Percentiles rank a stretch among this genome's conserved stretches.
phyloP scores from a whole-genome alignment of 768 basidiomycete genomes.

The Mycena sanguinolenta region DNA sequence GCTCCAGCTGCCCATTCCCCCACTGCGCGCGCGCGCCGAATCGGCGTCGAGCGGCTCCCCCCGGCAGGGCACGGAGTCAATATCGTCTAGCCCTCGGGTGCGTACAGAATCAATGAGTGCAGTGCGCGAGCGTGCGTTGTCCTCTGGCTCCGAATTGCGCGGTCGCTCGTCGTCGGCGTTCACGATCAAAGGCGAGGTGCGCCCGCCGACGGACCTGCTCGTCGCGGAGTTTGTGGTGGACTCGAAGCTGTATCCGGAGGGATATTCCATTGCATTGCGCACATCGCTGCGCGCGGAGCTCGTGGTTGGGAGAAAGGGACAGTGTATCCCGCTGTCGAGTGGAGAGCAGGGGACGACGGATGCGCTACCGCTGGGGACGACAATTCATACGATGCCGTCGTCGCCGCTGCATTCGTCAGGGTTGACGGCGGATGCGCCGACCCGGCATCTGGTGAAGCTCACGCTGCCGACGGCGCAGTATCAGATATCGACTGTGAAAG shows the following conservation, averaged over 20 bases:
- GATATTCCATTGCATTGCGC: conserved; percentile 70
- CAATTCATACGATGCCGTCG: conserved; percentile 82
- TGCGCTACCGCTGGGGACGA: conserved; percentile 67
- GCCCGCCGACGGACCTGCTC: conserved; percentile 75
- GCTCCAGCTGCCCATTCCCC: conserved; percentile 10
- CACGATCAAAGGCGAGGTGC: conserved; percentile 72
- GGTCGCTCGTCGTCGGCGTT: conserved; percentile 69
- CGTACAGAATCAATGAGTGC: conserved; percentile 13
- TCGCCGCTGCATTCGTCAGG: conserved; percentile 86
- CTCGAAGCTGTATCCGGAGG: conserved; percentile 82
- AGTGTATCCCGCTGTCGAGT: conserved; percentile 50
- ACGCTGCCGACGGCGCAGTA: conserved; percentile 88
- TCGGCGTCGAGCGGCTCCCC: conserved; percentile 25
- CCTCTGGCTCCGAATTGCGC: conserved; percentile 49
- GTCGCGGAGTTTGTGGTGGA: conserved; percentile 87
- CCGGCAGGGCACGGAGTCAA: conserved; percentile 29
- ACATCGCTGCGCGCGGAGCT: conserved; percentile 58
- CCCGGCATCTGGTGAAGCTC: conserved; percentile 83
- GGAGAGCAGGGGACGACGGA: conserved; percentile 26
- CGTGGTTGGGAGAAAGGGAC: conserved; percentile 41
- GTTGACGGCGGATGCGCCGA: conserved; percentile 62
- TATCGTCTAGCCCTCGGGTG: conserved; percentile 3
- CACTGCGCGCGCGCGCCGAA: conserved; percentile 23
- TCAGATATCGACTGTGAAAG: conserved; percentile 79
- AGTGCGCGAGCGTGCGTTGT: conserved; percentile 47